Evolutionary conservation across 2,329 filamentous ascomycete genomes (phyloP), one percentile per base, ranked within the genome.

Genomic region (Juglanconis oblonga): DNA sequence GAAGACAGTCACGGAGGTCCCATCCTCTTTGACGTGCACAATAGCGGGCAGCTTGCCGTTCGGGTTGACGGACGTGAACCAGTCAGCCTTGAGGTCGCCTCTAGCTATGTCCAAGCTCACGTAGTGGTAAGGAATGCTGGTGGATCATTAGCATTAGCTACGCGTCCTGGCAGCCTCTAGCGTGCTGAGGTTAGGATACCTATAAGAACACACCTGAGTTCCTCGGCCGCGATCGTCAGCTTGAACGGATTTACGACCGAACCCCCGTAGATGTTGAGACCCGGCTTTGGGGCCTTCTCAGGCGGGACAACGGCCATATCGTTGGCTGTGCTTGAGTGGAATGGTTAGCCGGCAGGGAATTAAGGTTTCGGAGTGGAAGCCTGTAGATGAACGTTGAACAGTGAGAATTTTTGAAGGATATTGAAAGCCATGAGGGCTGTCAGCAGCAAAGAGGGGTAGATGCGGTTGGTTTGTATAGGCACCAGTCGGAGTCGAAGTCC

Each of bases 31-130:
- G 33, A 66, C 58, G 49, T 70, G 67, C 5, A 67, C 62, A 52
- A 70, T 60, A 35, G 67, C 67, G 4, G 67, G 67, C 11, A 67
- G 48, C 5, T 58, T 56, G 29, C 67, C 64, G 49, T 69, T 68
- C 5, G 67, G 68, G 52, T 69, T 68, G 55, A 68, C 66, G 38
- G 63, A 57, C 31, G 40, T 38, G 52, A 52, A 69, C 68, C 66
- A 70, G 8, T 67, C 61, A 31, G 64, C 42, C 17, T 62, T 24
- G 9, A 56, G 11, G 13, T 69, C 66, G 11, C 62, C 59, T 35
- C 53, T 24, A 6, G 4, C 32, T 36, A 66, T 59, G 24, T 68
- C 62, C 42, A 69, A 9, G 49, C 17, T 57, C 55, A 69, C 55
- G 32, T 62, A 65, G 57, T 66, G 66, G 57, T 68, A 68, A 2